A percentile compares a stretch with the other conserved stretches of the same genome.
Evolutionary conservation across 2,329 filamentous ascomycete species (phyloP).

Genomic region (Aspergillus caelatus): DNA sequence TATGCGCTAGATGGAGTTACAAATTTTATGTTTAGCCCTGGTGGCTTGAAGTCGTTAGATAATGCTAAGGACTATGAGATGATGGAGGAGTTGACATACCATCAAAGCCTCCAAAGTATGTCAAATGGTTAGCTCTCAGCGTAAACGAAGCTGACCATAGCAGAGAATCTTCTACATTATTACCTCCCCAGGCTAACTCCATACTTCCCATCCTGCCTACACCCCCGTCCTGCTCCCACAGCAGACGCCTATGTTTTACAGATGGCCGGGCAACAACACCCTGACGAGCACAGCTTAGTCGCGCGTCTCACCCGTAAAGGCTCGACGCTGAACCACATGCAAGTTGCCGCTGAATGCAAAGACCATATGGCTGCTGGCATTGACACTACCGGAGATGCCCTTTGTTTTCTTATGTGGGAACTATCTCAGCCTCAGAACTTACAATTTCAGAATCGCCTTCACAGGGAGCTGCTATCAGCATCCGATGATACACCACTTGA

Average conservation of each 20-base stretch:
- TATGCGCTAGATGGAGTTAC: constrained; percentile 72
- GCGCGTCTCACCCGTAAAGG: constrained; percentile 60
- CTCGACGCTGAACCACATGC: constrained; percentile 52
- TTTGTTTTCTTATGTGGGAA: constrained; percentile 73
- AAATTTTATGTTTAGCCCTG: constrained; percentile 69
- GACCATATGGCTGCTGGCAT: constrained; percentile 74
- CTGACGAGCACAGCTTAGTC: constrained; percentile 60
- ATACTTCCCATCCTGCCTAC: constrained; percentile 51
- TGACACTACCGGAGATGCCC: constrained; percentile 69
- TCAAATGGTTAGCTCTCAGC: constrained; percentile 9
- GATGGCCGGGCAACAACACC: constrained; percentile 50
- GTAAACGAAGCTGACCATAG: not conserved
- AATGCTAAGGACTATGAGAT: constrained; percentile 61
- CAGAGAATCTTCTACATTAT: constrained; percentile 63
- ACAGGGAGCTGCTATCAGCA: constrained; percentile 54
- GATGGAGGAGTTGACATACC: constrained; percentile 70
- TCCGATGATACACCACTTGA: constrained; percentile 38
- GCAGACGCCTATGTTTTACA: constrained; percentile 63
- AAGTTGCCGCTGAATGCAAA: constrained; percentile 68
- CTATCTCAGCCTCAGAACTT: constrained; percentile 63
- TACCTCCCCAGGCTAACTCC: constrained; percentile 58
- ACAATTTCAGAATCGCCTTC: constrained; percentile 55
- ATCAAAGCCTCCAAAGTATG: constrained; percentile 68
- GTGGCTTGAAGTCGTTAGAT: constrained; percentile 63
- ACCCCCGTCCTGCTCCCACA: constrained; percentile 60